Conservation (phyloP, 2,329 filamentous ascomycete genomes). For the Ambrosiella beaveri region DNA sequence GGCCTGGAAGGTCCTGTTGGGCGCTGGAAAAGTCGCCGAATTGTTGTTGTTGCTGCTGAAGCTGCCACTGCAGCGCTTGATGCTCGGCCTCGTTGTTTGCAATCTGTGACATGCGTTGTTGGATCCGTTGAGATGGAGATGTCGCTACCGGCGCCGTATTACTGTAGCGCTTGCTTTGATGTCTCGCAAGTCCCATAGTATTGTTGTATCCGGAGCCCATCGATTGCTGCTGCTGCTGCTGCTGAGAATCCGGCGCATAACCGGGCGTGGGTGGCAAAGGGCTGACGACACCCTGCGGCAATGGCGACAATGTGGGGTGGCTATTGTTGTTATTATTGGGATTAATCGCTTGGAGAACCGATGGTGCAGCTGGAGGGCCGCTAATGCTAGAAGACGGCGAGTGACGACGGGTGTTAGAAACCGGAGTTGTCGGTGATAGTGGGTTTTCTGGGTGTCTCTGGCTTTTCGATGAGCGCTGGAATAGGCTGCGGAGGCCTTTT, state of each 20-base stretch:
- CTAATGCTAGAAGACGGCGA: neutral
- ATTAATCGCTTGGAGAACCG: neutral
- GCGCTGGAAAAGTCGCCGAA: slow-evolving; percentile 18
- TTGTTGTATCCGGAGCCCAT: slow-evolving; percentile 28
- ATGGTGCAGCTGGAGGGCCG: neutral
- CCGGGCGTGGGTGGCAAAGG: neutral
- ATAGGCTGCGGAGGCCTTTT: slow-evolving; percentile 7
- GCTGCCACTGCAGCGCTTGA: slow-evolving; percentile 18
- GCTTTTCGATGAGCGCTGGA: slow-evolving; percentile 5
- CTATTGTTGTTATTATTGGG: neutral
- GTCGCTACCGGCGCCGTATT: slow-evolving; percentile 24
- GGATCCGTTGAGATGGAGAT: slow-evolving; percentile 14
- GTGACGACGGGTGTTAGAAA: neutral
- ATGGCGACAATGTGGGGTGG: neutral
- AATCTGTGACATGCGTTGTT: slow-evolving; percentile 12
- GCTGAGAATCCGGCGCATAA: slow-evolving; percentile 10
- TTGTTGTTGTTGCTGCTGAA: slow-evolving; percentile 18
- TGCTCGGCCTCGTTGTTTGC: slow-evolving; percentile 3
- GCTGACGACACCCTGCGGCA: neutral
- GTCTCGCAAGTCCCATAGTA: slow-evolving; percentile 30
- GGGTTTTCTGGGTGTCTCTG: slow-evolving; percentile 10
- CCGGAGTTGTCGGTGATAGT: neutral
- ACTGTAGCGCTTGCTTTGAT: slow-evolving; percentile 41
- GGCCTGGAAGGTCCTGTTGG: slow-evolving; percentile 18
- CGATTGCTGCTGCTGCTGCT: neutral